Evolutionary conservation across 108 stramenopile genomes (phyloP).

Genomic region (Nitzschia inconspicua): DNA sequence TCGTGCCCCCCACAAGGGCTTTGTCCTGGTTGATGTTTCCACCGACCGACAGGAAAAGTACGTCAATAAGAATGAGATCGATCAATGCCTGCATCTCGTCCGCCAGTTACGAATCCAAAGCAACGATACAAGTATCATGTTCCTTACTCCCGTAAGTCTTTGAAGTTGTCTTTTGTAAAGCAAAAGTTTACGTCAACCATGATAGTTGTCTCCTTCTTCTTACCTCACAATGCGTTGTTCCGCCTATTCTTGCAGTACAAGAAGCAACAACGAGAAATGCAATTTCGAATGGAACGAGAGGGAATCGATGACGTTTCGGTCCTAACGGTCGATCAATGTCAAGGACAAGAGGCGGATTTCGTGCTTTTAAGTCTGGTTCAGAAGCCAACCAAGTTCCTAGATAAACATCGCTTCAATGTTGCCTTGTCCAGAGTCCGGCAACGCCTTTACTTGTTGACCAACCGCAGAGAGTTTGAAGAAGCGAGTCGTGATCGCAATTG

Average conservation of each 20-base stretch:
- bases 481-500: slow-evolving; percentile 26
- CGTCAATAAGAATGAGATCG: slow-evolving; percentile 43
- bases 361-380: slow-evolving; percentile 34
- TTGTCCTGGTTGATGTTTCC: slow-evolving; percentile 28
- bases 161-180: not conserved
- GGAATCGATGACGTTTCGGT: not conserved
- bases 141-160: slow-evolving; percentile 44
- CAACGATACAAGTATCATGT: slow-evolving; percentile 18
- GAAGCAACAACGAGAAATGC: slow-evolving; percentile 39
- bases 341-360: slow-evolving; percentile 43
- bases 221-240: too few species aligned
- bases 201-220: not conserved
- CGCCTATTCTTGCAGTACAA: slow-evolving; percentile 38
- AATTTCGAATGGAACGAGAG: slow-evolving; percentile 15
- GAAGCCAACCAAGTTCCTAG: slow-evolving; percentile 38
- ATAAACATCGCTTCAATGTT: slow-evolving; percentile 37
- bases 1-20: slow-evolving; percentile 24
- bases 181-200: not conserved
- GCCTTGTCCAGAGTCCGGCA: slow-evolving; percentile 38
- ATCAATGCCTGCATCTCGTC: slow-evolving; percentile 21
- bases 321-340: slow-evolving; percentile 44
- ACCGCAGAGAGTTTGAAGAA: slow-evolving; percentile 16
- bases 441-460: slow-evolving; percentile 29
- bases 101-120: slow-evolving; percentile 3
- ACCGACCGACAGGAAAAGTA: slow-evolving; percentile 27